Base-by-base conservation (phyloP, 2,329 filamentous ascomycete species). In the Colletotrichum scovillei region DNA sequence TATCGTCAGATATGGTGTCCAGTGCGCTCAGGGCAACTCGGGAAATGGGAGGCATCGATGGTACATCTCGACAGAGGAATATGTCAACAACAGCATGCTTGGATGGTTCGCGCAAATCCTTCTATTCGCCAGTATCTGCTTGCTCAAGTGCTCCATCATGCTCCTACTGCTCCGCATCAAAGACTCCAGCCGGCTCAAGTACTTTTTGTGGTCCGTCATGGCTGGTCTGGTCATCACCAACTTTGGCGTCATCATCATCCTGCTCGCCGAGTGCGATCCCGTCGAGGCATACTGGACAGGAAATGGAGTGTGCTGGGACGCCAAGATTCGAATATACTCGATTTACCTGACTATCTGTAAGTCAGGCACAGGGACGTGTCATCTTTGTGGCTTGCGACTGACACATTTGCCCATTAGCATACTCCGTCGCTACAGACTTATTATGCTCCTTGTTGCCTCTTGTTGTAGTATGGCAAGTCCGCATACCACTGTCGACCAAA, bases 101-200 rank as follows among this genome's bases (percentile, higher is more conserved):
- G 81, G 81, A 1, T 85, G 83, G 83, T 76, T 81, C 57, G 82
- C 81, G 4, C 83, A 85, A 76, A 77, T 85, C 16, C 76, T 84
- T 24, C 79, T 86, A 3, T 86, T 85, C 70, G 76, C 78, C 12
- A 80, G 79, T 53, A 80, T 85, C 42, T 83, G 81, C 52, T 67
- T 85, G 1, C 78, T 86, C 58, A 86, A 86, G 69, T 78, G 82
- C 32, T 85, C 83, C 4, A 85, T 86, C 63, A 80, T 84, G 75
- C 73, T 86, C 14, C 76, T 86, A 9, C 75, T 86, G 1, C 75
- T 86, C 4, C 81, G 84, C 16, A 84, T 86, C 76, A 84, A 85
- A 72, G 78, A 82, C 56, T 80, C 81, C 3, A 78, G 60, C 62
- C 59, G 63, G 52, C 74, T 84, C 14, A 79, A 76, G 63, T 79